Evolutionary conservation across 306 rosid species (phyloP).

Genomic region (Pyrus pyrifolia): DNA sequence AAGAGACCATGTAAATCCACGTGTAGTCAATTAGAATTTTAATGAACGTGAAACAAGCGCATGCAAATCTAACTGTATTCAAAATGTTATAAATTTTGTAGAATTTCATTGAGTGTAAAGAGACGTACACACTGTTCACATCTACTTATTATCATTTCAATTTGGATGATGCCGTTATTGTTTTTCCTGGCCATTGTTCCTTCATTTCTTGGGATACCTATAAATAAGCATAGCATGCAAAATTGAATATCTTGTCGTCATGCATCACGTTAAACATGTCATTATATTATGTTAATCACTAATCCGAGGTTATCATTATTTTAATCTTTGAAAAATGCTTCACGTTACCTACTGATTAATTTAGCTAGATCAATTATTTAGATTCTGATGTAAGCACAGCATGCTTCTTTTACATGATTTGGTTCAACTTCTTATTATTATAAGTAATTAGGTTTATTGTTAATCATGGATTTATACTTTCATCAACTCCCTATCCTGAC

Average conservation of each 20-base stretch:
- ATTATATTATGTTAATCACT: not conserved
- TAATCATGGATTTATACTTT: too few species aligned
- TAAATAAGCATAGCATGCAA: not conserved
- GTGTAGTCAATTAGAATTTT: too few species aligned
- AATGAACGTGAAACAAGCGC: too few species aligned
- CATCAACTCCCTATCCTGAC: too few species aligned
- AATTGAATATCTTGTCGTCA: not conserved
- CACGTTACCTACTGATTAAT: not conserved
- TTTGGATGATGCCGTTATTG: too few species aligned
- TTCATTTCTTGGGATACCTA: not conserved
- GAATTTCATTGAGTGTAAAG: too few species aligned
- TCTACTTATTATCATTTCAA: not conserved
- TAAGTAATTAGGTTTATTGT: too few species aligned
- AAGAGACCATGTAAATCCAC: too few species aligned
- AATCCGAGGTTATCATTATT: slow-evolving; percentile 16
- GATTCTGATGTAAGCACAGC: not conserved
- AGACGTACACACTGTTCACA: not conserved
- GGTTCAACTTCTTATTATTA: too few species aligned
- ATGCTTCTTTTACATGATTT: not conserved
- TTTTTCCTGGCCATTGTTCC: too few species aligned
- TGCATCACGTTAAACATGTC: slow-evolving; percentile 7
- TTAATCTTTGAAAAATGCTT: not conserved
- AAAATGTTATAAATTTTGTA: too few species aligned
- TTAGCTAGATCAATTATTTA: not conserved
- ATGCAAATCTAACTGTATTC: too few species aligned